Evolutionary conservation across 768 basidiomycete species (phyloP), one percentile per base, ranked within the genome.

Genomic region (Leccinum olivaceopallidum): DNA sequence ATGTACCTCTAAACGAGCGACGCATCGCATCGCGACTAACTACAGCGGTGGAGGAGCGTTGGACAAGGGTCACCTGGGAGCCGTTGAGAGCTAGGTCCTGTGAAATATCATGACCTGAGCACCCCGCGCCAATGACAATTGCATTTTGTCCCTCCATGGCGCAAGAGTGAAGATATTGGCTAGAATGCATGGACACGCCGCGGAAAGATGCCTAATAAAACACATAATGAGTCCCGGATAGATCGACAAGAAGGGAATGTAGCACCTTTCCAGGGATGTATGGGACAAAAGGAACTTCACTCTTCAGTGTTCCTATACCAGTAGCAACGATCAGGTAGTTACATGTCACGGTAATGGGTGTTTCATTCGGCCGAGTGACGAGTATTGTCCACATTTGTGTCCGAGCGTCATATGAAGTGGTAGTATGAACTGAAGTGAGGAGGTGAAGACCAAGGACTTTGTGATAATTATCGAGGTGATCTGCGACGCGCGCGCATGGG

Each of bases 31-130:
- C 53, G 12, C 61, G 51, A 30, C 53, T 55, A 20, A 56, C 55
- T n/a, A 63, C 53, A 18, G 61, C 53, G 2, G 61, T 63, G 18
- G 61, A 49, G 7, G 61, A 63, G 20, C 61, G 61, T 28, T 63
- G 61, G 7, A 63, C 48, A 30, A 61, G 60, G 34, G 51, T 50
- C 9, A 51, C 50, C 16, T 9, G 18, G 28, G 49, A 49, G 18
- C 60, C 61, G 8, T 20, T 48, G 26, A 37, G 50, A 14, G 61
- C 47, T 49, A 61, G 34, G 42, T 63, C 61, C 34, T 63, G 61
- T 26, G 61, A 54, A 28, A 63, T 63, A 36, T 63, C 61, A 16
- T 63, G 61, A 12, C 60, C 61, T 18, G 61, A 63, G 26, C 61
- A 63, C n/a, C 61, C 61, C n/a, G 39, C 60, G 6, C 60, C 61